Evolutionary conservation across 352 stramenopile species (phyloP).

Genomic region (Phytophthora megakarya): DNA sequence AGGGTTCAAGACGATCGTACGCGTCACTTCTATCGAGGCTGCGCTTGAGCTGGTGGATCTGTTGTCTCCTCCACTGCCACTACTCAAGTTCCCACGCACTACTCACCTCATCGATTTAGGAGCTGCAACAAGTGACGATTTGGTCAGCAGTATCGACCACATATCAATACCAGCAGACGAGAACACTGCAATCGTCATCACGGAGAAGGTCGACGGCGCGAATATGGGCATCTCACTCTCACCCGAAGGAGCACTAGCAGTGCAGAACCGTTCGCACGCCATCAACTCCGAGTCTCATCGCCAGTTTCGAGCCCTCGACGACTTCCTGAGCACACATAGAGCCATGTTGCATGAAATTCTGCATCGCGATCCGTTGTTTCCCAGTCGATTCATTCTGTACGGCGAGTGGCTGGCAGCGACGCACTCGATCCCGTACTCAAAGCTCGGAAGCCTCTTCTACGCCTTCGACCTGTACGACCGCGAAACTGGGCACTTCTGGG

Average conservation of each 20-base stretch:
- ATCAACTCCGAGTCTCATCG: slow-evolving; percentile 57
- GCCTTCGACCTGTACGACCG: slow-evolving; percentile 85
- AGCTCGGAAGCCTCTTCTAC: slow-evolving; percentile 70
- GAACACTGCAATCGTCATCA: slow-evolving; percentile 50
- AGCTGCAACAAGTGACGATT: slow-evolving; percentile 60
- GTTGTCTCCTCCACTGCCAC: slow-evolving; percentile 42
- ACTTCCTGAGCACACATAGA: slow-evolving; percentile 53
- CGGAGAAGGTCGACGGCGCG: slow-evolving; percentile 87
- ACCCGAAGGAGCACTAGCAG: slow-evolving; percentile 49
- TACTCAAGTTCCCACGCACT: slow-evolving; percentile 70
- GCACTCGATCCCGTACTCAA: slow-evolving; percentile 82
- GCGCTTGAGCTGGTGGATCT: slow-evolving; percentile 38
- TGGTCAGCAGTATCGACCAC: slow-evolving; percentile 31
- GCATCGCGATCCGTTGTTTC: slow-evolving; percentile 52
- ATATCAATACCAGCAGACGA: slow-evolving; percentile 5
- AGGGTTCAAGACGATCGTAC: slow-evolving; percentile 57
- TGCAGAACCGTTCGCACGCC: slow-evolving; percentile 82
- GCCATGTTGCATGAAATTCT: slow-evolving; percentile 52
- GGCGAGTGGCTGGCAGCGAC: slow-evolving; percentile 83
- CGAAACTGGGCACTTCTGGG: slow-evolving; percentile 49
- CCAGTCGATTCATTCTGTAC: slow-evolving; percentile 76
- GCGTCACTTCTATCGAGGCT: slow-evolving; percentile 56
- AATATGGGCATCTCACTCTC: slow-evolving; percentile 83
- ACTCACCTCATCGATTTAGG: slow-evolving; percentile 61
- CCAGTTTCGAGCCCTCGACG: slow-evolving; percentile 72